A percentile compares a stretch with the other conserved stretches of the same genome.
phyloP scores from a whole-genome alignment of 306 rosid genomes.

The Cicer arietinum region DNA sequence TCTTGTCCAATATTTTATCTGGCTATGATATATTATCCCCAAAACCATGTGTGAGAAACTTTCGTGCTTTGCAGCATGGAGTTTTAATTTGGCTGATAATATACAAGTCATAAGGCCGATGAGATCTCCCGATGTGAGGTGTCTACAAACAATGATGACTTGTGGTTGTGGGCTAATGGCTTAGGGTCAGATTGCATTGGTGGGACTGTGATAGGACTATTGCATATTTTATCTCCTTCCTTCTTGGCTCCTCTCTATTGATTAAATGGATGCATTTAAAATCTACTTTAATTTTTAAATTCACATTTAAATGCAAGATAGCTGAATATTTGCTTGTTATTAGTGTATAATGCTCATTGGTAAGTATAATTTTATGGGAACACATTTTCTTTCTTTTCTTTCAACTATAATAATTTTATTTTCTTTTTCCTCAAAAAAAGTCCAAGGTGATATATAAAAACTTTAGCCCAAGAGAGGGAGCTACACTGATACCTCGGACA shows the following conservation, averaged over 20 bases:
- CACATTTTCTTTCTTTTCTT: neutral
- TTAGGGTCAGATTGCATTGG: neutral
- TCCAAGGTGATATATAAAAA: neutral
- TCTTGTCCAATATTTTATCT: neutral
- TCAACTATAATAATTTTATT: neutral
- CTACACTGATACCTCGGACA: neutral
- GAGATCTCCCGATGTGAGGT: neutral
- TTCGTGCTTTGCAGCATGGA: slow-evolving; percentile 8
- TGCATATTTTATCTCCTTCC: neutral
- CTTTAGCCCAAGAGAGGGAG: neutral
- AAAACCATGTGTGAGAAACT: neutral
- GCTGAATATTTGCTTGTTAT: neutral
- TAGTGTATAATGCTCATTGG: slow-evolving; percentile 1
- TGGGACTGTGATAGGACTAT: neutral
- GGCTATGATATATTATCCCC: slow-evolving; percentile 11
- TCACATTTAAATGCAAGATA: neutral
- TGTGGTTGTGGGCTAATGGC: slow-evolving; percentile 2
- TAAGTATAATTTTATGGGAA: neutral
- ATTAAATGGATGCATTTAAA: neutral
- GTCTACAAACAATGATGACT: slow-evolving; percentile 8
- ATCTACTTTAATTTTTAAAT: neutral
- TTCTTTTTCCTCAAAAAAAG: neutral
- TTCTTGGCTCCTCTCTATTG: neutral
- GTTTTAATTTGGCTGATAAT: slow-evolving; percentile 18
- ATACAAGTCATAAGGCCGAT: slow-evolving; percentile 7